phyloP scores from a whole-genome alignment of 2,329 filamentous ascomycete species.

The Botryotinia globosa region DNA sequence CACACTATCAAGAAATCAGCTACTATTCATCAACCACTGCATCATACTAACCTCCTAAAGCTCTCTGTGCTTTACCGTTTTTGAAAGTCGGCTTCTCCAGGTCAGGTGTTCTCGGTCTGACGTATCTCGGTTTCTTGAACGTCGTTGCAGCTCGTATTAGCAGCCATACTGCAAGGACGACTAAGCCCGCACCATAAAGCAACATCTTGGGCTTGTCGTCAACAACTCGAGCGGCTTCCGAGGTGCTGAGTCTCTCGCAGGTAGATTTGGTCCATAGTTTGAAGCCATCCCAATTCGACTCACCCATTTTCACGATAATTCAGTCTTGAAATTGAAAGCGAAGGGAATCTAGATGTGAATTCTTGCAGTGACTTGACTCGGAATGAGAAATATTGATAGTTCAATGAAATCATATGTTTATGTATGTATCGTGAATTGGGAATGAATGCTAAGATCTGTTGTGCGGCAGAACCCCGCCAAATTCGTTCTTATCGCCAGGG shows the following conservation, averaged over 20 bases:
- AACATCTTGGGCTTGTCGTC: constrained; percentile 26
- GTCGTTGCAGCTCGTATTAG: constrained; percentile 25
- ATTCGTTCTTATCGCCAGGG: constrained; percentile 31
- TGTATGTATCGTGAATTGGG: neutral
- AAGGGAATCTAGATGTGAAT: neutral
- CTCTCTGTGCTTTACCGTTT: constrained; percentile 31
- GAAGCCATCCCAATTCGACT: constrained; percentile 20
- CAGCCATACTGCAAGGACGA: constrained; percentile 30
- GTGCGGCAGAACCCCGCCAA: constrained; percentile 26
- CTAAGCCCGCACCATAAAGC: constrained; percentile 26
- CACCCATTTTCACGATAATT: constrained; percentile 23
- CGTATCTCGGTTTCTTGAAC: constrained; percentile 28
- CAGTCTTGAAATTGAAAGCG: neutral
- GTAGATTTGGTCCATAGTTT: constrained; percentile 21
- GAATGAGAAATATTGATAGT: neutral
- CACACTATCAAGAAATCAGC: constrained; percentile 33
- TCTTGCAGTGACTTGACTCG: neutral
- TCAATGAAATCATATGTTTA: neutral
- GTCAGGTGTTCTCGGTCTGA: constrained; percentile 33
- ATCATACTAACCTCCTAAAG: constrained; percentile 32
- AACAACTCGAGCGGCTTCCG: constrained; percentile 21
- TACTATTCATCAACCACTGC: neutral
- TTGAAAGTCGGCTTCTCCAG: constrained; percentile 34
- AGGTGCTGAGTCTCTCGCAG: constrained; percentile 17
- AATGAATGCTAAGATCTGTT: constrained; percentile 1